Percentiles rank a stretch among this genome's conserved stretches.
Conservation (phyloP, 2,329 filamentous ascomycete species). For the Aspergillus sp. region DNA sequence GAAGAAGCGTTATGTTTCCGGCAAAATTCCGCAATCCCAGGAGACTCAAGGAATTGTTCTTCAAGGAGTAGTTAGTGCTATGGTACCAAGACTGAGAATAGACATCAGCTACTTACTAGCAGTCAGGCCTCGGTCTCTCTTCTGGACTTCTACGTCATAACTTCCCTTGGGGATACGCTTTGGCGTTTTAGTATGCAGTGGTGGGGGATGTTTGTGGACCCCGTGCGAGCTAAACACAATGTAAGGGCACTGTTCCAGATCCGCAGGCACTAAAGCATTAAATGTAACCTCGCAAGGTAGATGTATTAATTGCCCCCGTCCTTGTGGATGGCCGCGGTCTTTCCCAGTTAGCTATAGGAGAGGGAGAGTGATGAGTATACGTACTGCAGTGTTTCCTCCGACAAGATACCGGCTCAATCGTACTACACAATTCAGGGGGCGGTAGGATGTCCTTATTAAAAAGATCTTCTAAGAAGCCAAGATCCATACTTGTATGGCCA, state of each 20-base stretch:
- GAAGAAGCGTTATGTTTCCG: slow-evolving; percentile 11
- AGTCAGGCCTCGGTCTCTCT: slow-evolving; percentile 1
- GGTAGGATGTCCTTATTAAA: slow-evolving; percentile 8
- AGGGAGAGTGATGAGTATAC: not conserved
- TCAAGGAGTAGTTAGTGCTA: not conserved
- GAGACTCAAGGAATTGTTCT: slow-evolving; percentile 10
- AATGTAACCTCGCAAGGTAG: slow-evolving; percentile 9
- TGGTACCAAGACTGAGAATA: not conserved
- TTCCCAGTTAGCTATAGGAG: not conserved
- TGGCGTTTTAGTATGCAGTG: slow-evolving; percentile 10
- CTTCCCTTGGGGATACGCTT: not conserved
- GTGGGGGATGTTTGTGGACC: slow-evolving; percentile 14
- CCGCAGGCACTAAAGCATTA: slow-evolving; percentile 12
- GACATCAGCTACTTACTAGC: slow-evolving; percentile 6
- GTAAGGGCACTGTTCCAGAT: slow-evolving; percentile 9
- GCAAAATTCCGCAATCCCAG: slow-evolving; percentile 10
- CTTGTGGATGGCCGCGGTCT: slow-evolving; percentile 13
- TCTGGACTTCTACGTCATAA: not conserved
- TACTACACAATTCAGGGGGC: slow-evolving; percentile 6
- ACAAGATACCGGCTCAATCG: not conserved
- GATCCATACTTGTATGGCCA: not conserved
- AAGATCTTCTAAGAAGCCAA: slow-evolving; percentile 10
- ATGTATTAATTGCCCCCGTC: slow-evolving; percentile 3
- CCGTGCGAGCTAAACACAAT: slow-evolving; percentile 14
- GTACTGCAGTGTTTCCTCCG: not conserved